phyloP scores from a whole-genome alignment of 306 rosid species.

The Vicia sativa region DNA sequence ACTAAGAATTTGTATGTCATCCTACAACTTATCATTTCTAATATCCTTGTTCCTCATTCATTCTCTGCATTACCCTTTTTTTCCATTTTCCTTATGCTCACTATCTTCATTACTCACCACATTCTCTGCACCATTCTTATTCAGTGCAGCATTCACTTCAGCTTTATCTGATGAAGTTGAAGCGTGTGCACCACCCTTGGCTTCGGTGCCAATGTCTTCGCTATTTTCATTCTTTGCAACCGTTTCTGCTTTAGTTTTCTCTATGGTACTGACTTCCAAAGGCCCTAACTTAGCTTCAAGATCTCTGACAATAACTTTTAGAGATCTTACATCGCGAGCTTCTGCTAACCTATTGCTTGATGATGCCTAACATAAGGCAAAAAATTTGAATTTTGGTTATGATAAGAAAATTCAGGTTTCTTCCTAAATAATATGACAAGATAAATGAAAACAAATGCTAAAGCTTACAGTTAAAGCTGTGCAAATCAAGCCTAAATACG shows the following conservation, averaged over 20 bases:
- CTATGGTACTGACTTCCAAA: conserved; percentile 37
- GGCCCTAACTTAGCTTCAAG: conserved; percentile 66
- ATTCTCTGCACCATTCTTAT: conserved; percentile 27
- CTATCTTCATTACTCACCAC: conserved; percentile 5
- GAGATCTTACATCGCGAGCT: conserved; percentile 60
- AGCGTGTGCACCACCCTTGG: conserved; percentile 12
- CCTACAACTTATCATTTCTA: conserved; percentile 12
- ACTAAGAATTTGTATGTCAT: conserved; percentile 1
- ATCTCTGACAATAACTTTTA: conserved; percentile 55
- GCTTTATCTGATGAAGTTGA: conserved; percentile 29
- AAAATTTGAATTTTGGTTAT: conserved; percentile 22
- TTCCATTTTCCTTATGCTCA: conserved; percentile 30
- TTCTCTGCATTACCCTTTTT: not conserved
- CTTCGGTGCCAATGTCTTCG: conserved; percentile 24
- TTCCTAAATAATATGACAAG: not conserved
- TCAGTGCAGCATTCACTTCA: conserved; percentile 13
- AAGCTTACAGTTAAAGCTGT: not conserved
- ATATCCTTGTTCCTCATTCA: conserved; percentile 2
- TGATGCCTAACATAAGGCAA: conserved; percentile 47
- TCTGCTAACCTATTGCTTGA: conserved; percentile 50
- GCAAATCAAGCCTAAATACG: conserved; percentile 17
- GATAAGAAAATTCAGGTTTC: conserved; percentile 19
- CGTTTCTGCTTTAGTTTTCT: conserved; percentile 24
- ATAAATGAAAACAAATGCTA: not conserved
- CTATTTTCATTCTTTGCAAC: conserved; percentile 21